Percentiles rank a stretch among this genome's conserved stretches.
These are phyloP conservation scores for Colletotrichum incanum DNA, from an alignment of 2,329 filamentous ascomycete genomes.

Conservation along the genomic window DNA sequence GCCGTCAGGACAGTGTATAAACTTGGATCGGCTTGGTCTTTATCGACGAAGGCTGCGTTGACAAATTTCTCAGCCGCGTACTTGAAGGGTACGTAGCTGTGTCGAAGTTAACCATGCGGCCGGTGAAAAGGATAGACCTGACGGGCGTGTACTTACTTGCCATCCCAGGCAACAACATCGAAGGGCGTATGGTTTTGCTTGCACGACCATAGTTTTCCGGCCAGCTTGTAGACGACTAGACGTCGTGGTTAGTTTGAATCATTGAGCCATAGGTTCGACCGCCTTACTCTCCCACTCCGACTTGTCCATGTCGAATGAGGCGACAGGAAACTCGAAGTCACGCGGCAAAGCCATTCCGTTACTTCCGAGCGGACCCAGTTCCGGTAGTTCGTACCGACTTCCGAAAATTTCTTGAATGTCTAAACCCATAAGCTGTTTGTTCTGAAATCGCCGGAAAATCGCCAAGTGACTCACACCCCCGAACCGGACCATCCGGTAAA, in stretches of 20 bases:
- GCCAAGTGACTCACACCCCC: conserved; percentile 61
- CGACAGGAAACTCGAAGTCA: conserved; percentile 75
- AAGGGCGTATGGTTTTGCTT: conserved; percentile 75
- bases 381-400: conserved; percentile 74
- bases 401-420: conserved; percentile 77
- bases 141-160: conserved; percentile 65
- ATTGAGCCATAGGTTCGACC: neutral
- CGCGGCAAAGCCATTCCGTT: conserved; percentile 75
- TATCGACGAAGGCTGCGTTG: conserved; percentile 70
- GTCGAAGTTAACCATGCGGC: neutral
- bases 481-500: conserved; percentile 69
- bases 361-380: conserved; percentile 76
- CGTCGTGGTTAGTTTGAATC: conserved; percentile 12
- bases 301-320: conserved; percentile 60
- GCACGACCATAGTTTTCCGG: conserved; percentile 71
- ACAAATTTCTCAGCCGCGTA: conserved; percentile 69
- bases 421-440: conserved; percentile 29
- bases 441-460: neutral
- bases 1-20: conserved; percentile 75
- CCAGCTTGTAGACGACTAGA: conserved; percentile 70
- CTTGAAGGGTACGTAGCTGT: conserved; percentile 58
- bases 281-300: conserved; percentile 45
- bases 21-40: conserved; percentile 75
- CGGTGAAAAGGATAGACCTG: conserved; percentile 54
- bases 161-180: conserved; percentile 78